Percentiles rank a stretch among this genome's conserved stretches.
phyloP scores from a whole-genome alignment of 2,329 filamentous ascomycete genomes.

The Fusarium fujikuroi region DNA sequence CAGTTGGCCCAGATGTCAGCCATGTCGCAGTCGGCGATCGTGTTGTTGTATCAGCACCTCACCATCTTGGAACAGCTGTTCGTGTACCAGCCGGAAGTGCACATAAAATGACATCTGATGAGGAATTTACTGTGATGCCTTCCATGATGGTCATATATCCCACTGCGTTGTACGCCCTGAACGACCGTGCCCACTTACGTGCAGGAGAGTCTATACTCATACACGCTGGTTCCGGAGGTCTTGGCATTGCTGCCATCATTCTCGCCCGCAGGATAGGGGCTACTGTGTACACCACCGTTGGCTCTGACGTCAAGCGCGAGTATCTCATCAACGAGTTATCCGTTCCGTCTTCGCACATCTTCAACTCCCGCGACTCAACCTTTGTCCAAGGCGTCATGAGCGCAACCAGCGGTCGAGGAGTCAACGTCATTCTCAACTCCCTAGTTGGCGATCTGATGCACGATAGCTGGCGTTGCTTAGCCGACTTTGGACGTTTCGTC shows the following conservation, averaged over 20 bases:
- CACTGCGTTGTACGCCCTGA: neutral
- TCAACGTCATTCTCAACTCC: neutral
- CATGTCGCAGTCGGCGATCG: neutral
- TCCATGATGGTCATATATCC: neutral
- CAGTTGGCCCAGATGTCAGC: neutral
- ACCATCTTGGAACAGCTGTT: neutral
- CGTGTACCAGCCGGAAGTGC: neutral
- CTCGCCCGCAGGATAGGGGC: neutral
- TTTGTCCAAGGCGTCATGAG: neutral
- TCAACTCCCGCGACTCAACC: neutral
- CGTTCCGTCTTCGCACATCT: neutral
- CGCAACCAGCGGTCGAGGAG: fast-evolving
- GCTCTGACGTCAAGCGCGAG: neutral
- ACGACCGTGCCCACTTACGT: neutral
- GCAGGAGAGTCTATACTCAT: neutral
- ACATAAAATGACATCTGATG: fast-evolving
- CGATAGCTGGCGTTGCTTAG: neutral
- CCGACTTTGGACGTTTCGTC: neutral
- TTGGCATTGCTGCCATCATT: neutral
- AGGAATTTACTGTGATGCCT: neutral
- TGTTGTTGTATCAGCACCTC: neutral
- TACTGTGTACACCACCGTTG: neutral
- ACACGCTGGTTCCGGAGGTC: neutral
- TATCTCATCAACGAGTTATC: neutral
- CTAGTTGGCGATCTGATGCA: neutral